Percentiles rank a stretch among this genome's conserved stretches.
These are phyloP conservation scores for Quercus glauca DNA, from an alignment of 306 rosid genomes.

Conservation along the genomic window DNA sequence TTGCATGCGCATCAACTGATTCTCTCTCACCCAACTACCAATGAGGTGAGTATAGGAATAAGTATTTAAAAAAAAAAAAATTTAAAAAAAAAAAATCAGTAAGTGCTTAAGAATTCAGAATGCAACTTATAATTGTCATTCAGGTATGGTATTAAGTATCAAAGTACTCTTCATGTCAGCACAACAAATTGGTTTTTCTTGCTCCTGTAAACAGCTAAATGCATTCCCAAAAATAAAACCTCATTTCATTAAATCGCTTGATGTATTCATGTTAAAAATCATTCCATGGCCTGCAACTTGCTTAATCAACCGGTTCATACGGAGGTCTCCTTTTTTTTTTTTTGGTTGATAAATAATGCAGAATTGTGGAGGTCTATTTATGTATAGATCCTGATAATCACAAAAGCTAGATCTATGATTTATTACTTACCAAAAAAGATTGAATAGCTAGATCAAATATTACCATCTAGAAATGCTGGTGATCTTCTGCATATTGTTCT, in stretches of 20 bases:
- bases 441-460: no score
- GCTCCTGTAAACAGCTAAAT: not conserved
- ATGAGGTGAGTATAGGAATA: slow-evolving; percentile 44
- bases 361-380: no score
- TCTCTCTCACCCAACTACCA: slow-evolving; percentile 68
- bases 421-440: no score
- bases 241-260: no score
- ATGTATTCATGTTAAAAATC: not conserved
- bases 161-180: not conserved
- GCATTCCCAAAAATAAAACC: not conserved
- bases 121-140: not conserved
- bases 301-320: not conserved
- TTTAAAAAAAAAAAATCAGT: not conserved
- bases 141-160: not conserved
- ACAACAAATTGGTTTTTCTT: not conserved
- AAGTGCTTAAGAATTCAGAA: not conserved
- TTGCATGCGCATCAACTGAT: slow-evolving; percentile 74
- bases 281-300: not conserved
- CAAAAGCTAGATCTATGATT: no score
- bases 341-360: no score
- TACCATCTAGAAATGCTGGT: no score
- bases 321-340: no score
- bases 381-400: no score
- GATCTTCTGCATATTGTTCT: no score
- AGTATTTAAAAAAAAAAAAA: no score